Evolutionary conservation across 2,329 filamentous ascomycete genomes (phyloP).

Genomic region (Akanthomyces muscarius): DNA sequence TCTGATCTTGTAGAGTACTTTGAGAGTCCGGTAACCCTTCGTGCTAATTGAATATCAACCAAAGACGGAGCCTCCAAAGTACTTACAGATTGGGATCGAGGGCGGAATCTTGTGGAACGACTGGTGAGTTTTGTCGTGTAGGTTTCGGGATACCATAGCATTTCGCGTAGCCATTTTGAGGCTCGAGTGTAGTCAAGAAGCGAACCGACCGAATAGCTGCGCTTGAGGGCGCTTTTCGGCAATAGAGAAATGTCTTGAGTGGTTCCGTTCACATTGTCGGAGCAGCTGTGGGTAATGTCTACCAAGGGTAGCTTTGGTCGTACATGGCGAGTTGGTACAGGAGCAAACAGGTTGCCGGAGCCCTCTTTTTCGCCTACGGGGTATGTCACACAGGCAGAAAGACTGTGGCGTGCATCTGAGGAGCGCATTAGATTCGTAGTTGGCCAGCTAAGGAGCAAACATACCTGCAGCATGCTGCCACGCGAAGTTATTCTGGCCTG

Average conservation of each 20-base stretch:
- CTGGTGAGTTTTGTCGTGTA: constrained; percentile 28
- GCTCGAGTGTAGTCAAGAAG: constrained; percentile 33
- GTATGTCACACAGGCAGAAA: constrained; percentile 10
- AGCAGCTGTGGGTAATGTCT: neutral
- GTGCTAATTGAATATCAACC: constrained; percentile 20
- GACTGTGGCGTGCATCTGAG: constrained; percentile 6
- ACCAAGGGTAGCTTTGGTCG: neutral
- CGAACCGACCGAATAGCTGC: constrained; percentile 27
- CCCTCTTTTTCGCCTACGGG: neutral
- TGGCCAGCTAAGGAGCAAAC: neutral
- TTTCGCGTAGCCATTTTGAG: constrained; percentile 31
- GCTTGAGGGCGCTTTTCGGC: constrained; percentile 9
- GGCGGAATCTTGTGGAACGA: constrained; percentile 19
- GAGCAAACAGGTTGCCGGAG: neutral
- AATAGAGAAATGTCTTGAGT: neutral
- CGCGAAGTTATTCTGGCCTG: neutral
- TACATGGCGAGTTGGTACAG: neutral
- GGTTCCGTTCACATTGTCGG: neutral
- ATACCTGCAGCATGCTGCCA: constrained; percentile 6
- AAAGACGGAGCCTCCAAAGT: constrained; percentile 7
- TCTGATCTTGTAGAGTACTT: constrained; percentile 23
- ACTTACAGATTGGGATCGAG: neutral
- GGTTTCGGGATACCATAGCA: constrained; percentile 27
- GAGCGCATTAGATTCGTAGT: neutral
- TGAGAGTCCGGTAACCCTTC: constrained; percentile 21